phyloP scores from a whole-genome alignment of 768 basidiomycete genomes.

The Tricholoma terreum region DNA sequence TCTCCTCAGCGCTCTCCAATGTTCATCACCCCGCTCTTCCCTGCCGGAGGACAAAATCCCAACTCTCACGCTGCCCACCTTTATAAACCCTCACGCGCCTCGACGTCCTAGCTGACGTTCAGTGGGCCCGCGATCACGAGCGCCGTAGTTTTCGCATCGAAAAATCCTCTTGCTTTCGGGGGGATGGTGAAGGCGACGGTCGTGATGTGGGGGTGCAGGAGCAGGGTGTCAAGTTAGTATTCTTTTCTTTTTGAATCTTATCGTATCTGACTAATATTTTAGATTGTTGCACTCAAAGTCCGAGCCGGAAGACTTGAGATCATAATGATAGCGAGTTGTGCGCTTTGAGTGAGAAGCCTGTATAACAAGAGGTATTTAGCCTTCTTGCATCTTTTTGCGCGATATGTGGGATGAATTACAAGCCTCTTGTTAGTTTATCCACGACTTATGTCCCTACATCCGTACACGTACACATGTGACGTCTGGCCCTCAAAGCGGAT shows the following conservation, averaged over 20 bases:
- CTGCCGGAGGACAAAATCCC: conserved; percentile 23
- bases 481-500: no score
- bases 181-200: conserved; percentile 60
- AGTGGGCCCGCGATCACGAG: conserved; percentile 42
- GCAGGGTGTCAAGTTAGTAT: conserved; percentile 49
- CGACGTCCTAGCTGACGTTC: conserved; percentile 51
- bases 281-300: conserved; percentile 41
- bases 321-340: no score
- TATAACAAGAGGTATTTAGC: no score
- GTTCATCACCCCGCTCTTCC: conserved; percentile 19
- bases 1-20: conserved; percentile 18
- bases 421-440: no score
- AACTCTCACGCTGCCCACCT: conserved; percentile 73
- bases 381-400: no score
- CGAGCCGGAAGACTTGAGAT: neutral
- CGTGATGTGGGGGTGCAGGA: conserved; percentile 64
- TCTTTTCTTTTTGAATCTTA: no score
- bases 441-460: no score
- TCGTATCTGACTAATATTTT: neutral
- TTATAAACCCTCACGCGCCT: conserved; percentile 48
- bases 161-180: conserved; percentile 60
- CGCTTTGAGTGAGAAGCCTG: no score
- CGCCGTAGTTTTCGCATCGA: conserved; percentile 49
- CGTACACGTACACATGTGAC: no score
- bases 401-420: no score